A percentile compares a stretch with the other conserved stretches of the same genome.
Conservation (phyloP, 176 grass and related monocot species). For the Ananas comosus region DNA sequence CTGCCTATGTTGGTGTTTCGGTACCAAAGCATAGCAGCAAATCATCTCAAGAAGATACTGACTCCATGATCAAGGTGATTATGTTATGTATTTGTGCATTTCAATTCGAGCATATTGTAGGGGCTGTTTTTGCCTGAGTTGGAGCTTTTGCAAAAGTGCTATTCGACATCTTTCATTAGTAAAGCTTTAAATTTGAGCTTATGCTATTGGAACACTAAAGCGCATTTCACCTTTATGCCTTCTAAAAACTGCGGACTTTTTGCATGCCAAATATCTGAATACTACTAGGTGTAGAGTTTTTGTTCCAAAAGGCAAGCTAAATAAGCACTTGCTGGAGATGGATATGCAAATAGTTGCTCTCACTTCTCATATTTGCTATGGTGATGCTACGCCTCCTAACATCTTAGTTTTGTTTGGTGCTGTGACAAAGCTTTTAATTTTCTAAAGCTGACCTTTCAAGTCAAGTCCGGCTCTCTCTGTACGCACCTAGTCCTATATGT, state of each 20-base stretch:
- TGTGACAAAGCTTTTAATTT: neutral
- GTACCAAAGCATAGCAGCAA: conserved; percentile 40
- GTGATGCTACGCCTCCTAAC: neutral
- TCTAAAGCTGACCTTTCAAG: neutral
- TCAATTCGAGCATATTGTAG: neutral
- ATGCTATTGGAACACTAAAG: too few species aligned
- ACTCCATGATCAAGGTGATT: conserved; percentile 48
- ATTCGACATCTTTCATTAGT: too few species aligned
- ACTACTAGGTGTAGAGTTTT: too few species aligned
- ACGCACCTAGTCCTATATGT: neutral
- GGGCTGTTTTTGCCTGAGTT: too few species aligned
- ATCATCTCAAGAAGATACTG: conserved; percentile 30
- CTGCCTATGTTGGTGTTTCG: conserved; percentile 69
- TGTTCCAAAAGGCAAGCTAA: too few species aligned
- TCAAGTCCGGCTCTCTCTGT: neutral
- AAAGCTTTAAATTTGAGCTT: too few species aligned
- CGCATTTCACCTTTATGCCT: too few species aligned
- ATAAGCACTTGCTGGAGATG: too few species aligned
- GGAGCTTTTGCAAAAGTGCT: too few species aligned
- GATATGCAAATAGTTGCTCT: too few species aligned
- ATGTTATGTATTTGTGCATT: conserved; percentile 22
- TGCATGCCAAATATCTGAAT: too few species aligned
- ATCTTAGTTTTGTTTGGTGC: neutral
- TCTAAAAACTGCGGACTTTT: too few species aligned
- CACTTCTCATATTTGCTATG: neutral